phyloP scores from a whole-genome alignment of 2,329 filamentous ascomycete genomes.

The Macrophomina pseudophaseolina region DNA sequence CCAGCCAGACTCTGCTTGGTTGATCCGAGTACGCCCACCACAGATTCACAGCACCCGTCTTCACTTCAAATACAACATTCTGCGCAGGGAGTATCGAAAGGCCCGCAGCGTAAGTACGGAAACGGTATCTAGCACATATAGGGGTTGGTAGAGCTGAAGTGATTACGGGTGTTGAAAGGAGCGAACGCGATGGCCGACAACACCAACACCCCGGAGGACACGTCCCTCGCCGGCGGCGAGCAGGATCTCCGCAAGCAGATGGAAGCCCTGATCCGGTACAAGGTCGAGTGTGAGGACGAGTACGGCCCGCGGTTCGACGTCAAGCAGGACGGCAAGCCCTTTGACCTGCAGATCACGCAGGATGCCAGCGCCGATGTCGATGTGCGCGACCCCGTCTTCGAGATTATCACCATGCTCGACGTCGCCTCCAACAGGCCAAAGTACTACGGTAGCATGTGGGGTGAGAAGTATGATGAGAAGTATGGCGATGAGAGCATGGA shows the following conservation, averaged over 20 bases:
- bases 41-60: too few species aligned
- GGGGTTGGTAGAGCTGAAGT: background rate
- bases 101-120: too few species aligned
- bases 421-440: conserved; percentile 15
- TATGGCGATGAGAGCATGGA: background rate
- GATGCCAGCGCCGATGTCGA: background rate
- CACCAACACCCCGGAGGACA: background rate
- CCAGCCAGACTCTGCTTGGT: background rate
- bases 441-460: conserved; percentile 8
- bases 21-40: background rate
- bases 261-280: conserved; percentile 9
- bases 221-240: background rate
- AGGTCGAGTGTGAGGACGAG: conserved; percentile 21
- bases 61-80: too few species aligned
- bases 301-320: conserved; percentile 9
- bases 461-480: background rate
- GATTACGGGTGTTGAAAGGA: background rate
- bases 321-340: conserved; percentile 13
- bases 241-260: conserved; percentile 12
- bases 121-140: too few species aligned
- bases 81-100: too few species aligned
- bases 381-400: conserved; percentile 11
- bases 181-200: conserved; percentile 2
- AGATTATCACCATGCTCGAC: conserved; percentile 17
- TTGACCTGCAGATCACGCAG: conserved; percentile 14